These are phyloP conservation scores for Infundibulicybe gibba DNA, from an alignment of 768 basidiomycete genomes.

Conservation along the genomic window DNA sequence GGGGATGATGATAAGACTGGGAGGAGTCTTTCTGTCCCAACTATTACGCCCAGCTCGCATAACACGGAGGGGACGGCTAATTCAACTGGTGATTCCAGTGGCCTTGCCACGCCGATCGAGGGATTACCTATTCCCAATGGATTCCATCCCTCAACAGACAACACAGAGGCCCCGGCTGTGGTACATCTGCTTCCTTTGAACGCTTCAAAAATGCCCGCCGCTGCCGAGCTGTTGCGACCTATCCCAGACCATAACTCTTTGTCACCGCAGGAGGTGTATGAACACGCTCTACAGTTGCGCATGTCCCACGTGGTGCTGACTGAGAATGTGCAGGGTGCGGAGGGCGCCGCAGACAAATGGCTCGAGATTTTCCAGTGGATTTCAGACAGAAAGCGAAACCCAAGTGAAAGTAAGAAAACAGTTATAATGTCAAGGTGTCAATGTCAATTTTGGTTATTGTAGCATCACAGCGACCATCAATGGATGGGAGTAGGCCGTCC, in stretches of 20 bases:
- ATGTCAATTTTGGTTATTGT: neutral
- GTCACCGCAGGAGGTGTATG: slow-evolving; percentile 60
- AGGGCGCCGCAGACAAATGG: slow-evolving; percentile 78
- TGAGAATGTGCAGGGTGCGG: slow-evolving; percentile 83
- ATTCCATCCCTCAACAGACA: too few species aligned
- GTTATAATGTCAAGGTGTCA: slow-evolving; percentile 2
- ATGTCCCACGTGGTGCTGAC: slow-evolving; percentile 81
- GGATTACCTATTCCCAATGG: too few species aligned
- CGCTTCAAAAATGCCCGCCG: slow-evolving; percentile 32
- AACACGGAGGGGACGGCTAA: too few species aligned
- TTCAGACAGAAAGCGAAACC: slow-evolving; percentile 47
- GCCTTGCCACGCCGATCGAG: too few species aligned
- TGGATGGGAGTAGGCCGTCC: slow-evolving; percentile 1
- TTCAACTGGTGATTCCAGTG: too few species aligned
- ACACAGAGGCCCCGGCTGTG: too few species aligned
- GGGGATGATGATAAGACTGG: slow-evolving; percentile 5
- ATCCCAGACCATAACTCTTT: slow-evolving; percentile 45
- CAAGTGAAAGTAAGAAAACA: slow-evolving; percentile 13
- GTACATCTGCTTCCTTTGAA: slow-evolving; percentile 11
- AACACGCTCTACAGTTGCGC: slow-evolving; percentile 77
- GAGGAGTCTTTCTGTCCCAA: too few species aligned
- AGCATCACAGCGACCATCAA: slow-evolving; percentile 9
- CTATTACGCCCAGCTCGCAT: too few species aligned
- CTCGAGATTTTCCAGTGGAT: slow-evolving; percentile 86
- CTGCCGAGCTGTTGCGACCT: slow-evolving; percentile 38